A percentile compares a stretch with the other conserved stretches of the same genome.
Conservation (phyloP, 768 basidiomycete genomes). For the Amanita phalloides region DNA sequence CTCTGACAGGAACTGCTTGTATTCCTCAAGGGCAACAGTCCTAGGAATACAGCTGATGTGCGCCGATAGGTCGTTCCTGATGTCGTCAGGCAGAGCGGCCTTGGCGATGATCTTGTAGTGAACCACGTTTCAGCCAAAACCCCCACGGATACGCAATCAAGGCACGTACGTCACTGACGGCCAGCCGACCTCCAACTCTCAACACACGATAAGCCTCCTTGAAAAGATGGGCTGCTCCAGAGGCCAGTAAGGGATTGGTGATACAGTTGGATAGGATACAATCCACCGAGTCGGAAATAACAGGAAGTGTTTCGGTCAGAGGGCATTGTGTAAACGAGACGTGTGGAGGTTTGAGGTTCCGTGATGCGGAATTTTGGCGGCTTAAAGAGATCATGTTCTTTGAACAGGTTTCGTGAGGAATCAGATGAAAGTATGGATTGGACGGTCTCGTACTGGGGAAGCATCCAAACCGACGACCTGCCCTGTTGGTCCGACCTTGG, state of each 20-base stretch:
- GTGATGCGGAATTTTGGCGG: conserved; percentile 28
- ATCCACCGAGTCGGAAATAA: conserved; percentile 36
- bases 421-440: no score
- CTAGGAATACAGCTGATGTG: no score
- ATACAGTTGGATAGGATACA: conserved; percentile 52
- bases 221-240: conserved; percentile 22
- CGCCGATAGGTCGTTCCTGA: no score
- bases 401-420: background rate
- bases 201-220: conserved; percentile 36
- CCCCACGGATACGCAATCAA: conserved; percentile 27
- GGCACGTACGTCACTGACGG: conserved; percentile 36
- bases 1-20: conserved; percentile 21
- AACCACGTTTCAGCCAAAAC: conserved; percentile 25
- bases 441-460: conserved; percentile 14
- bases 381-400: conserved; percentile 44
- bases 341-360: conserved; percentile 1
- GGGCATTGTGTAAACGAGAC: conserved; percentile 36
- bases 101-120: conserved; percentile 12
- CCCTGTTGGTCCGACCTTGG: conserved; percentile 36
- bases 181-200: conserved; percentile 36
- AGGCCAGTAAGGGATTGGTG: conserved; percentile 34
- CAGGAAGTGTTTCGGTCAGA: conserved; percentile 34
- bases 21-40: conserved; percentile 8
- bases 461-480: conserved; percentile 45
- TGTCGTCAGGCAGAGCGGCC: no score